Evolutionary conservation across 257 asterid genomes (phyloP).

Genomic region (Penstemon newberryi): DNA sequence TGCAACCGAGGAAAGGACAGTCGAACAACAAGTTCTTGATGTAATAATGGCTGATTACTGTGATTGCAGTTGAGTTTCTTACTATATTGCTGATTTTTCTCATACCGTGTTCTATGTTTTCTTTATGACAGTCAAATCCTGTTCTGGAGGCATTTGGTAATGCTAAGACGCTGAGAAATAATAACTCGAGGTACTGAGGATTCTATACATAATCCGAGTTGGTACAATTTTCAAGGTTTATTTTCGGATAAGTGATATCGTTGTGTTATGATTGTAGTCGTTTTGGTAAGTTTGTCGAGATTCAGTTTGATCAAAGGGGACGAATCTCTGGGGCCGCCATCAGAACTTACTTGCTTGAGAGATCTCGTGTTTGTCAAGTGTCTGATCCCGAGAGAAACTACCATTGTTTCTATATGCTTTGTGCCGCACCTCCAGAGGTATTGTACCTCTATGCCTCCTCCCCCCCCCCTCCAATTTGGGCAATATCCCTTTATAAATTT

Average conservation of each 20-base stretch:
- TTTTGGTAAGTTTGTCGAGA: slow-evolving; percentile 97
- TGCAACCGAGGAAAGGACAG: slow-evolving; percentile 81
- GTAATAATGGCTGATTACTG: slow-evolving; percentile 37
- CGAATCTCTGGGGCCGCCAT: slow-evolving; percentile 98
- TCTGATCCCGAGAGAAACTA: slow-evolving; percentile 99
- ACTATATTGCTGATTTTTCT: slow-evolving; percentile 8
- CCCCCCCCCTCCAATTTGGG: neutral
- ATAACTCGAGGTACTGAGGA: slow-evolving; percentile 78
- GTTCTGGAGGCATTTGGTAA: slow-evolving; percentile 99
- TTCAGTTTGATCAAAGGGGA: slow-evolving; percentile 89
- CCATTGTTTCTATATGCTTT: slow-evolving; percentile 98
- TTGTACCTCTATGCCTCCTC: neutral
- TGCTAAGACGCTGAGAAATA: slow-evolving; percentile 97
- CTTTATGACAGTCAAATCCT: slow-evolving; percentile 84
- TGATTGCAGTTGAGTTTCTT: neutral
- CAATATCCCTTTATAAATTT: neutral
- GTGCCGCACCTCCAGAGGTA: slow-evolving; percentile 98
- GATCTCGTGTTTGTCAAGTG: slow-evolving; percentile 98
- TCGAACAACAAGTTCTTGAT: slow-evolving; percentile 98
- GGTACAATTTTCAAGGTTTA: slow-evolving; percentile 10
- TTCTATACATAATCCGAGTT: slow-evolving; percentile 15
- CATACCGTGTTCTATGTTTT: slow-evolving; percentile 21
- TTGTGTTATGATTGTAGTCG: slow-evolving; percentile 59
- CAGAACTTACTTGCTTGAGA: slow-evolving; percentile 95
- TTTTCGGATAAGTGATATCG: slow-evolving; percentile 1